A percentile compares a stretch with the other conserved stretches of the same genome.
phyloP scores from a whole-genome alignment of 2,329 filamentous ascomycete species.

The Remersonia thermophila region DNA sequence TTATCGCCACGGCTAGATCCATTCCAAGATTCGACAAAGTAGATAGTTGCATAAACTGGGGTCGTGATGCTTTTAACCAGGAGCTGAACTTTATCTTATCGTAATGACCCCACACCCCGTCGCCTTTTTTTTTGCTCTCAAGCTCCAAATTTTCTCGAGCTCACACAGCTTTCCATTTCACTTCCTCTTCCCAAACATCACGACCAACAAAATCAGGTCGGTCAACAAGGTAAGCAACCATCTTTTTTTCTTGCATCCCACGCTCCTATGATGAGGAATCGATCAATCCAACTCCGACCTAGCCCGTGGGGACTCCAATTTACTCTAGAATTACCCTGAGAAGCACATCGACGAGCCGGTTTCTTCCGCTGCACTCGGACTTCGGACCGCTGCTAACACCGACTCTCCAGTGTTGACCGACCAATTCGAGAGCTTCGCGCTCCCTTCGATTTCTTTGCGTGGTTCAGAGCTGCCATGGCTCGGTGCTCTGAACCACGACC shows the following conservation, averaged over 20 bases:
- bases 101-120: conserved; percentile 10
- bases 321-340: conserved; percentile 46
- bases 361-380: conserved; percentile 1
- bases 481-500: not conserved
- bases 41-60: not conserved
- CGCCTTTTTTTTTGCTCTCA: not conserved
- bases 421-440: conserved; percentile 6
- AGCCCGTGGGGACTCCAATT: conserved; percentile 40
- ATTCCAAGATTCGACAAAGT: not conserved
- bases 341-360: conserved; percentile 24
- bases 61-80: conserved; percentile 4
- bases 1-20: conserved; percentile 6
- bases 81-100: conserved; percentile 9
- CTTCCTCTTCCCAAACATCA: conserved; percentile 6
- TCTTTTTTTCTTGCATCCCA: conserved; percentile 1
- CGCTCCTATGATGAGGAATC: conserved; percentile 33
- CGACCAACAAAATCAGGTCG: conserved; percentile 5
- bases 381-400: conserved; percentile 12
- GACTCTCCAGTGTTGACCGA: conserved; percentile 10
- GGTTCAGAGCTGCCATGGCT: too few species aligned
- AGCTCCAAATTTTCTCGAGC: conserved; percentile 14
- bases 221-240: conserved; percentile 19
- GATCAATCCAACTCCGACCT: conserved; percentile 55
- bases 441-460: not conserved
- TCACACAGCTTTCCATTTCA: conserved; percentile 12